phyloP scores from a whole-genome alignment of 306 rosid genomes.

The Cercis canadensis region DNA sequence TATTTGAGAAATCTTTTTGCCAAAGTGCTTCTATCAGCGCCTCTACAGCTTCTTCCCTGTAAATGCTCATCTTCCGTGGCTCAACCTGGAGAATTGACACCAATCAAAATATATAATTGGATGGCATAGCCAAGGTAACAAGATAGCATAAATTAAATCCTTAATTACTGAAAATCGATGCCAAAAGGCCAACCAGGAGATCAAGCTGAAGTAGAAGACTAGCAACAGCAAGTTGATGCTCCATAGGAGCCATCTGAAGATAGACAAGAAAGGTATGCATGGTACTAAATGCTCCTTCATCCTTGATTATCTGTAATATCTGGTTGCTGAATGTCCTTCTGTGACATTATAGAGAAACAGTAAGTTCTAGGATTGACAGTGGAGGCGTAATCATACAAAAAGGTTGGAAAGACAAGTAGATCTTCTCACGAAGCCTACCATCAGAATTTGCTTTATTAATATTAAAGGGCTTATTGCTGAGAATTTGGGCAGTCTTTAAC shows the following conservation, averaged over 20 bases:
- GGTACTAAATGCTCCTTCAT: slow-evolving; percentile 86
- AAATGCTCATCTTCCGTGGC: slow-evolving; percentile 93
- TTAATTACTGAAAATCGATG: slow-evolving; percentile 15
- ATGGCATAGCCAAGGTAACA: background rate
- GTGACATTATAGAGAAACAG: slow-evolving; percentile 26
- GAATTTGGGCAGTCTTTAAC: slow-evolving; percentile 4
- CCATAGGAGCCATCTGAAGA: slow-evolving; percentile 97
- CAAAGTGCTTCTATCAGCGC: slow-evolving; percentile 74
- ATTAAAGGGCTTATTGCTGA: slow-evolving; percentile 8
- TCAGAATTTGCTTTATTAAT: background rate
- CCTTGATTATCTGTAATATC: slow-evolving; percentile 77
- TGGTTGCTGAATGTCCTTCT: slow-evolving; percentile 79
- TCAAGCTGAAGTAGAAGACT: slow-evolving; percentile 96
- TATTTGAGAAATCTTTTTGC: slow-evolving; percentile 68
- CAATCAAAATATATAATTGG: slow-evolving; percentile 23
- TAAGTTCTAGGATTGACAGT: slow-evolving; percentile 10
- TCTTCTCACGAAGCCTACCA: slow-evolving; percentile 14
- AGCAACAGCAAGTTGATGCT: slow-evolving; percentile 72
- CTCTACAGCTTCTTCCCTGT: slow-evolving; percentile 91
- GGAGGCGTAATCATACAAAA: slow-evolving; percentile 14
- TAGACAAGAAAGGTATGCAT: slow-evolving; percentile 88
- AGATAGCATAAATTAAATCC: background rate
- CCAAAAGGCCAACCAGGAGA: slow-evolving; percentile 72
- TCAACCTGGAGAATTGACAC: slow-evolving; percentile 62
- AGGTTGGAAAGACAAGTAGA: background rate